Conservation (phyloP, 1,284 basidiomycete genomes). For the Rhizopogon hawkerae region DNA sequence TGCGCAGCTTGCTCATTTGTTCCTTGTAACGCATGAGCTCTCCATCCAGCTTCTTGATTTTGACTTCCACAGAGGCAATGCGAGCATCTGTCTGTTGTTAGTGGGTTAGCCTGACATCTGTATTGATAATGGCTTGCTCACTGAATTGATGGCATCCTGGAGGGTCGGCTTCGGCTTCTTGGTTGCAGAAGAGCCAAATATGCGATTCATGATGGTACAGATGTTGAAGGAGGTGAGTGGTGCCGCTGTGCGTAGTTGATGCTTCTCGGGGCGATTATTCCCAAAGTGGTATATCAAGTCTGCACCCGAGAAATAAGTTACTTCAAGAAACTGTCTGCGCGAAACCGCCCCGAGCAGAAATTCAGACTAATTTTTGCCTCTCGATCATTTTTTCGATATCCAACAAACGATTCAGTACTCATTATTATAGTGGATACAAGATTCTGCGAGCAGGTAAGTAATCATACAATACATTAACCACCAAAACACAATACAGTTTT, state of each 20-base stretch:
- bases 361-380: too few species aligned
- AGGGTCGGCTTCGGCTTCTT: constrained; percentile 86
- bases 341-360: too few species aligned
- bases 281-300: too few species aligned
- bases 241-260: too few species aligned
- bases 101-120: constrained; percentile 12
- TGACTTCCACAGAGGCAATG: constrained; percentile 89
- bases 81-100: constrained; percentile 74
- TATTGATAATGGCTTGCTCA: constrained; percentile 31
- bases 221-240: neutral
- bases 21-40: constrained; percentile 91
- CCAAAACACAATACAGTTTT: neutral
- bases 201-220: constrained; percentile 55
- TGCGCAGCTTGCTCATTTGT: constrained; percentile 91
- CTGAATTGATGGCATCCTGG: constrained; percentile 85
- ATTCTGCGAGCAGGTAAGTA: neutral
- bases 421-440: neutral
- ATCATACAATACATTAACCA: neutral
- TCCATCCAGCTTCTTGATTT: constrained; percentile 93
- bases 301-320: too few species aligned
- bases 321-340: too few species aligned
- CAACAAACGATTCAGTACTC: too few species aligned
- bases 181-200: constrained; percentile 69
- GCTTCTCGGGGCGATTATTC: too few species aligned
- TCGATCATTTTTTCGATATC: neutral